Evolutionary conservation across 176 grass and related monocot species (phyloP).

Genomic region (Tillandsia fasciculata): DNA sequence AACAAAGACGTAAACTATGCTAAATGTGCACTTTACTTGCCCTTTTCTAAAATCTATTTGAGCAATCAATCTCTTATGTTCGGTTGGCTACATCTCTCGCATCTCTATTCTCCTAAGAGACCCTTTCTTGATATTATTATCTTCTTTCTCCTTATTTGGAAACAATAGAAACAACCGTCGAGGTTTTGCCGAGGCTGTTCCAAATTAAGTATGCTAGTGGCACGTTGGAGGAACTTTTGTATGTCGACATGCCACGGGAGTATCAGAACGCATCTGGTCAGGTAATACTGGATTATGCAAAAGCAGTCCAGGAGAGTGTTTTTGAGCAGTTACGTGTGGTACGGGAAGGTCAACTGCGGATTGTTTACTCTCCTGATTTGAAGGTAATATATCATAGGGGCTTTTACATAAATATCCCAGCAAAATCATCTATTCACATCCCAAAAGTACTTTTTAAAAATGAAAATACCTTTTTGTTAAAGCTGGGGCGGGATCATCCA

Average conservation of each 20-base stretch:
- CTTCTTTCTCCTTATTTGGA: background rate
- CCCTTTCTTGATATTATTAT: background rate
- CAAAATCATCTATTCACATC: too few relatives aligned
- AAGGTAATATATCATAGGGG: conserved; percentile 48
- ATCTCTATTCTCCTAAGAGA: background rate
- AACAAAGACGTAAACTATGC: too few relatives aligned
- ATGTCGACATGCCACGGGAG: conserved; percentile 91
- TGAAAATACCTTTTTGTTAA: too few relatives aligned
- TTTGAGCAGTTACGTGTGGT: conserved; percentile 93
- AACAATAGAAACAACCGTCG: conserved; percentile 76
- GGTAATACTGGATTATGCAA: conserved; percentile 93
- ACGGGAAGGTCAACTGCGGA: conserved; percentile 86
- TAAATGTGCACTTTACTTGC: too few relatives aligned
- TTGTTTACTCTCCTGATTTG: conserved; percentile 94
- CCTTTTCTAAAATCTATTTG: background rate
- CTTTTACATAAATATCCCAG: too few relatives aligned
- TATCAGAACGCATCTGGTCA: conserved; percentile 82
- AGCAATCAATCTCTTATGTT: background rate
- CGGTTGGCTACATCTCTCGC: background rate
- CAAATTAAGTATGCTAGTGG: conserved; percentile 99
- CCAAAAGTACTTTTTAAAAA: too few relatives aligned
- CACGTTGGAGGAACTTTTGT: conserved; percentile 86
- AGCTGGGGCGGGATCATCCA: too few relatives aligned
- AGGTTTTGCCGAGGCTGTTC: conserved; percentile 92
- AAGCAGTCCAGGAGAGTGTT: conserved; percentile 96